A percentile compares a stretch with the other conserved stretches of the same genome.
phyloP scores from a whole-genome alignment of 2,329 filamentous ascomycete genomes.

The Ascochyta pisi region DNA sequence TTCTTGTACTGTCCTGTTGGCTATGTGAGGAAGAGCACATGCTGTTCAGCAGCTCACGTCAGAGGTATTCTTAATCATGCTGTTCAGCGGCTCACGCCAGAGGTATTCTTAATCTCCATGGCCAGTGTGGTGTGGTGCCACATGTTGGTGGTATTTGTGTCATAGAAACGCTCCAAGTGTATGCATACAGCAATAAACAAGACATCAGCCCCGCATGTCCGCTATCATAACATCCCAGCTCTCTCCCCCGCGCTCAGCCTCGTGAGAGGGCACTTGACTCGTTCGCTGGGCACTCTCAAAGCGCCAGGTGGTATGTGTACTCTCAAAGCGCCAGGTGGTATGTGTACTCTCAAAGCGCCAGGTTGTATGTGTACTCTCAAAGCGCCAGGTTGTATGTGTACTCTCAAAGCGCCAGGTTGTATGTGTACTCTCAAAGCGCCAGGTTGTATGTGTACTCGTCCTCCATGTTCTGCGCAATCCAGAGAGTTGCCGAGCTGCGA shows the following conservation, averaged over 20 bases:
- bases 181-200: conserved; percentile 18
- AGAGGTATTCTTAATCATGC: conserved; percentile 6
- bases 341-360: too few species aligned
- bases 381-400: too few species aligned
- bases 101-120: conserved; percentile 6
- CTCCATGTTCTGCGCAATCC: conserved; percentile 76
- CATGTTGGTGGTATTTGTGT: not conserved
- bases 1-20: conserved; percentile 34
- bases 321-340: too few species aligned
- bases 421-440: conserved; percentile 56
- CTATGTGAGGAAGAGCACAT: not conserved
- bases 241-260: not conserved
- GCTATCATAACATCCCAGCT: conserved; percentile 2
- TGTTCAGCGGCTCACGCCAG: not conserved
- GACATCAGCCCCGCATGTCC: conserved; percentile 6
- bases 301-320: too few species aligned
- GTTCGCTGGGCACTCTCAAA: not conserved
- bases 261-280: not conserved
- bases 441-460: conserved; percentile 76
- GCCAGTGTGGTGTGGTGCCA: not conserved
- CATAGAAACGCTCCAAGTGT: conserved; percentile 14
- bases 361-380: too few species aligned
- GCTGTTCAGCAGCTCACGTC: not conserved
- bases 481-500: conserved; percentile 67
- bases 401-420: too few species aligned